Base-by-base conservation (phyloP, 1,139 yeast species). In the Scheffersomyces stambukii region DNA sequence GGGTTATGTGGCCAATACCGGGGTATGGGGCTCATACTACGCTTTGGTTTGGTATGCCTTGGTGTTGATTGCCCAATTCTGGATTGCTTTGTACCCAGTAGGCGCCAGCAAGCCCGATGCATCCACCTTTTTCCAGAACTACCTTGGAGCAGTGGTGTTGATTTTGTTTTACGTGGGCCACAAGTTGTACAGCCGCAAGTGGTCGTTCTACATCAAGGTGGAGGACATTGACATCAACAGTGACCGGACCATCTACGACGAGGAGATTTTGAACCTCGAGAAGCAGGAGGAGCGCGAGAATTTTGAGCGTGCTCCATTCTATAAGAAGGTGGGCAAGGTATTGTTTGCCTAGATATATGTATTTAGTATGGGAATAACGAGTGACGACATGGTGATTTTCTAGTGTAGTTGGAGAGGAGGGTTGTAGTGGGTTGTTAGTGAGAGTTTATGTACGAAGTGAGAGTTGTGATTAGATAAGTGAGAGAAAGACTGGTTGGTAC, bases 1-100 rank as follows among this genome's bases (percentile, higher is more conserved):
- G 43, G 71, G 70, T 3, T 65, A 61, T 33, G 58, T 53, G 14
- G 52, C 70, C 3, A 50, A 59, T 23, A 63, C 69, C 12, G 72
- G 71, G n/a, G 52, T 59, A 16, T 37, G 50, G 41, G 72, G 72
- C 5, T 64, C 70, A 3, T 48, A 46, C 29, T 56, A 54, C 32
- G 62, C 70, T 16, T 50, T 63, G 29, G 29, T 52, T 6, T 55
- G 63, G 45, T 61, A 59, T 41, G 28, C 46, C 12, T 51, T 64
- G 31, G 56, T 64, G 28, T 52, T 65, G 38, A 51, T 65, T 21
- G 68, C 64, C 10, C 68, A 61, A 42, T 62, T 63, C 46, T 62
- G 65, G 65, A 58, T 62, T 37, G 64, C 68, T 2, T 53, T 62
- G 32, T 63, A 38, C 49, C 69, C 69, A n/a, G 43, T 50, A 21